phyloP scores from a whole-genome alignment of 2,329 filamentous ascomycete genomes.

The Sporothrix brasiliensis region DNA sequence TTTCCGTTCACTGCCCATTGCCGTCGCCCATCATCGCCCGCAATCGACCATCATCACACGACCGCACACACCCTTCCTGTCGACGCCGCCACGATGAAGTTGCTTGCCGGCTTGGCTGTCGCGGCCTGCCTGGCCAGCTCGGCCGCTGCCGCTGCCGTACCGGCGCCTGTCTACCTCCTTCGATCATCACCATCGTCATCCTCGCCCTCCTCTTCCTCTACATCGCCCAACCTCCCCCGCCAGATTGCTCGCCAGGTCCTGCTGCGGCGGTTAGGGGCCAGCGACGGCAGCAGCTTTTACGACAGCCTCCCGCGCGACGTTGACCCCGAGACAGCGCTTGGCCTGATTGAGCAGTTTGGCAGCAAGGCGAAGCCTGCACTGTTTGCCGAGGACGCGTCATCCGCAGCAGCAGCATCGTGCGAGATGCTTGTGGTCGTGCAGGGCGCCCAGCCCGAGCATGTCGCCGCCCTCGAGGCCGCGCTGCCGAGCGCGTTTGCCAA shows the following conservation, averaged over 20 bases:
- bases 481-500: slow-evolving; percentile 44
- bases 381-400: slow-evolving; percentile 48
- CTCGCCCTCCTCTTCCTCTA: slow-evolving; percentile 34
- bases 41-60: background rate
- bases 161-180: slow-evolving; percentile 59
- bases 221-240: slow-evolving; percentile 52
- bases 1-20: background rate
- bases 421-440: slow-evolving; percentile 65
- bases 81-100: slow-evolving; percentile 39
- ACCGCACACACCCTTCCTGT: background rate
- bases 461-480: slow-evolving; percentile 48
- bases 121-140: slow-evolving; percentile 41
- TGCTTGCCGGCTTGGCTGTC: slow-evolving; percentile 40
- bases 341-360: slow-evolving; percentile 63
- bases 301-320: slow-evolving; percentile 50
- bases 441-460: slow-evolving; percentile 54
- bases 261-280: slow-evolving; percentile 57
- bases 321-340: slow-evolving; percentile 55
- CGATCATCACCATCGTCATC: slow-evolving; percentile 11
- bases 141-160: slow-evolving; percentile 44
- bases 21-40: background rate
- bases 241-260: slow-evolving; percentile 62
- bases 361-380: slow-evolving; percentile 52
- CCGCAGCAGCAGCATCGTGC: slow-evolving; percentile 43
- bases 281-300: slow-evolving; percentile 53